Base-by-base conservation (phyloP, 768 basidiomycete species). In the Cyclocybe cylindracea region DNA sequence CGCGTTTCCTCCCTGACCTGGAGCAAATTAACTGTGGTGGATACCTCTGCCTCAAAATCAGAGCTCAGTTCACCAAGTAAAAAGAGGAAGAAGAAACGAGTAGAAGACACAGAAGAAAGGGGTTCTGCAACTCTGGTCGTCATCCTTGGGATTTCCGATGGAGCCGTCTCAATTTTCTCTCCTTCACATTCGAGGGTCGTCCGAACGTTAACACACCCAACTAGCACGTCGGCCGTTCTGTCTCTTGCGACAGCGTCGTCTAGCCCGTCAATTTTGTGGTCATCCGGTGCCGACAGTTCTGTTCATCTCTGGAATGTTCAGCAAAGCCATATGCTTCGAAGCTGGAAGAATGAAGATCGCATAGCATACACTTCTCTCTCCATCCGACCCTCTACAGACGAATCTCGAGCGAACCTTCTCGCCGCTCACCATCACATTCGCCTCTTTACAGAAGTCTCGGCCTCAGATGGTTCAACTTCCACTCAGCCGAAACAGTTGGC, bases 401-500 rank as follows among this genome's bases (percentile, higher is more conserved):
- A 75, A 13, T 73, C 69, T 44, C 69, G 69, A 35, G 61, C 70
- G 32, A 73, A 81, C 46, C 52, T 87, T 8, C 74, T 89, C 13
- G 77, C 73, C 31, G 85, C 81, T n/a, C 79, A 83, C 58, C 82
- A 87, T 59, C 70, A 72, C 57, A 83, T 87, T 55, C 77, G 73
- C 42, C 70, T 87, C 10, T 66, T 87, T 13, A 75, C 81, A 11
- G 58, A 66, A 31, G 24, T 36, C 18, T 55, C 66, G 19, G 49
- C 57, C 44, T 45, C 50, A 41, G 51, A 48, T 31, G 65, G 65
- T 33, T 48, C 70, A 42, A 65, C 73, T 34, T 51, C 70, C 13
- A 71, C 71, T 60, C 79, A 77, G 64, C 76, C 78, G 11, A 68
- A 64, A 41, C 73, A 76, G 54, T 36, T 78, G 5, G 76, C 79